phyloP scores from a whole-genome alignment of 2,329 filamentous ascomycete genomes.

The Fusarium graminum region DNA sequence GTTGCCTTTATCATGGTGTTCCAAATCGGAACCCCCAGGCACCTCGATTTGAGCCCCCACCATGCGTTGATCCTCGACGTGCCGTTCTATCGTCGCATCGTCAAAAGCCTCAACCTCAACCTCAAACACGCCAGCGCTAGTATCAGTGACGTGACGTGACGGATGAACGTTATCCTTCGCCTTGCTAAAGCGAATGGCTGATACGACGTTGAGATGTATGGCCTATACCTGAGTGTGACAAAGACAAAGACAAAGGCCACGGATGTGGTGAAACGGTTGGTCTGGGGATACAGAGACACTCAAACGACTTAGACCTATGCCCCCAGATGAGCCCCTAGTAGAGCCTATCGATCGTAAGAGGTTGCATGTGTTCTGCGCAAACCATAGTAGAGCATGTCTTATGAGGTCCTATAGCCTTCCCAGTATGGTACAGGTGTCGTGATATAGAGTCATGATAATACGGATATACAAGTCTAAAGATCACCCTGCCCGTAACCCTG shows the following conservation, averaged over 20 bases:
- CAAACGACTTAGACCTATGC: conserved; percentile 5
- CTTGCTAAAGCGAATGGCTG: conserved; percentile 3
- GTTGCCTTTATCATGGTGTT: conserved; percentile 3
- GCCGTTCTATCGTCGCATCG: conserved; percentile 25
- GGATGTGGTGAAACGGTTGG: conserved; percentile 36
- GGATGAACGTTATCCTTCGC: conserved; percentile 8
- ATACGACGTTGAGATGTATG: conserved; percentile 18
- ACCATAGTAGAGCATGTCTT: neutral
- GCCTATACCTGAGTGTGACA: conserved; percentile 15
- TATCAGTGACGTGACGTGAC: conserved; percentile 22
- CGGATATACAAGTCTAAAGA: neutral
- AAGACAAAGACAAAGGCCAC: conserved; percentile 17
- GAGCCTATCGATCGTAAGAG: neutral
- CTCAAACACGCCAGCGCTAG: conserved; percentile 38
- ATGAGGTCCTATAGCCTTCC: neutral
- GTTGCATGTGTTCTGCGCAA: conserved; percentile 6
- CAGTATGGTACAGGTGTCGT: neutral
- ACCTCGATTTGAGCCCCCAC: conserved; percentile 23
- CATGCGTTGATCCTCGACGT: conserved; percentile 7
- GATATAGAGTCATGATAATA: neutral
- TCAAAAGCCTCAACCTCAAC: conserved; percentile 23
- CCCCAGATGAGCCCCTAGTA: conserved; percentile 10
- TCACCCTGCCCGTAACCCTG: conserved; percentile 25
- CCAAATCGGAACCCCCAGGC: conserved; percentile 1
- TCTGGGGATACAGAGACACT: conserved; percentile 22